Evolutionary conservation across 2,329 filamentous ascomycete genomes (phyloP).

Genomic region (Pseudogymnoascus sp.): DNA sequence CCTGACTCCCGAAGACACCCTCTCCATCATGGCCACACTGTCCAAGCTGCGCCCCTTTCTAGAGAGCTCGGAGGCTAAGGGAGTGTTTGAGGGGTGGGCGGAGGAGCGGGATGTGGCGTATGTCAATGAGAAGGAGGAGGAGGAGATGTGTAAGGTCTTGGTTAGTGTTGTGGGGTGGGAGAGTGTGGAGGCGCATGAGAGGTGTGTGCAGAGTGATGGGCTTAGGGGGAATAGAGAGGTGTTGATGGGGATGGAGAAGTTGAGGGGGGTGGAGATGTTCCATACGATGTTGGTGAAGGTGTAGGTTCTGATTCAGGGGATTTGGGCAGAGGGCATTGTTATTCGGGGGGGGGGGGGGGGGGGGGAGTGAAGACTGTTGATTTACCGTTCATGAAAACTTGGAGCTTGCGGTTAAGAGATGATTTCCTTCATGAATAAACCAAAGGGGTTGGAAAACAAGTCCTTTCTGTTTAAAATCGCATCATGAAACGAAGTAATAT

Average conservation of each 20-base stretch:
- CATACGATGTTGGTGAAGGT: not conserved
- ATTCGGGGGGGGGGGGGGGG: no score
- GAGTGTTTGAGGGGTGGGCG: not conserved
- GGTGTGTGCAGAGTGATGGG: not conserved
- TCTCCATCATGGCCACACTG: not conserved
- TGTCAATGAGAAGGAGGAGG: not conserved
- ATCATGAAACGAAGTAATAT: no score
- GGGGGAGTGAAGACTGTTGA: no score
- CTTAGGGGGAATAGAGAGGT: not conserved
- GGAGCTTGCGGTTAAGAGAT: no score
- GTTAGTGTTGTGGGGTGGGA: not conserved
- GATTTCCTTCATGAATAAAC: no score
- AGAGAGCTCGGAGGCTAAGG: not conserved
- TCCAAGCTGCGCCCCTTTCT: not conserved
- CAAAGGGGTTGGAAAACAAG: no score
- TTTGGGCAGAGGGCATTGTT: not conserved
- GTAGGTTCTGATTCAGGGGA: not conserved
- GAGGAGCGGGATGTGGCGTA: not conserved
- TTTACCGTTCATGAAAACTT: no score
- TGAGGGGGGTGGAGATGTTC: not conserved
- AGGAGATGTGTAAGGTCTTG: not conserved
- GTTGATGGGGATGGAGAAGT: not conserved
- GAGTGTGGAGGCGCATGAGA: not conserved
- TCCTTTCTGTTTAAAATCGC: no score
- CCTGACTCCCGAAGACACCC: not conserved